A percentile compares a stretch with the other conserved stretches of the same genome.
Conservation (phyloP, 257 asterid species). For the Rubia yunnanensis region DNA sequence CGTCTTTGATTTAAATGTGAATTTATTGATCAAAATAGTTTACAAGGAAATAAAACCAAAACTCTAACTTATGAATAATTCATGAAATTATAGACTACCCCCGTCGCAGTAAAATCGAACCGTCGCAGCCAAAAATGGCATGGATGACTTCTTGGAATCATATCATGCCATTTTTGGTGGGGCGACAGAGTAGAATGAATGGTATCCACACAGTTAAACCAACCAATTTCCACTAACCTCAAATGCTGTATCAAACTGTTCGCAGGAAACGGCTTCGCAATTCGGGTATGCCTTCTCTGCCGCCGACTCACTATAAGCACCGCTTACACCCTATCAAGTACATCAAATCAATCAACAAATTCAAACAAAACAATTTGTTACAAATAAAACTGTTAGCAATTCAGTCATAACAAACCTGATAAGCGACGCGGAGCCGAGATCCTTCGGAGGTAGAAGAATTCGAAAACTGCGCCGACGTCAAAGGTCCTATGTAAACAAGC, state of each 20-base stretch:
- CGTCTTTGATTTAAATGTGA: not conserved
- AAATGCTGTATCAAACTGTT: conserved; percentile 92
- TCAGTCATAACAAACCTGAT: conserved; percentile 50
- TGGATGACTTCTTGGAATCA: too few relatives aligned
- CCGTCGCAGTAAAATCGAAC: too few relatives aligned
- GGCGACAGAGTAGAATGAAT: too few relatives aligned
- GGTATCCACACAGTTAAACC: too few relatives aligned
- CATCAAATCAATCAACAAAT: not conserved
- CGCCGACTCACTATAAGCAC: conserved; percentile 94
- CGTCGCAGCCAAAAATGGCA: too few relatives aligned
- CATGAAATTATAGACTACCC: too few relatives aligned
- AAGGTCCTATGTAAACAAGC: conserved; percentile 49
- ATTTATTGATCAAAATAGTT: too few relatives aligned
- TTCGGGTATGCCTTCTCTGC: conserved; percentile 97
- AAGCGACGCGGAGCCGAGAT: conserved; percentile 89
- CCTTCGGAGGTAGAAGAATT: conserved; percentile 67
- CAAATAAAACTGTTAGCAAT: not conserved
- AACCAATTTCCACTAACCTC: conserved; percentile 39
- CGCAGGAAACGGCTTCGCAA: conserved; percentile 97
- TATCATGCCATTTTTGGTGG: too few relatives aligned
- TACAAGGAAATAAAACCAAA: not conserved
- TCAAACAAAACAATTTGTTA: not conserved
- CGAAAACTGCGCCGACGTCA: conserved; percentile 70
- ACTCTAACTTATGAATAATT: not conserved
- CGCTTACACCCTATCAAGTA: conserved; percentile 65